Base-by-base conservation (phyloP, 495 filamentous ascomycete genomes). In the Penicillium arizonense region DNA sequence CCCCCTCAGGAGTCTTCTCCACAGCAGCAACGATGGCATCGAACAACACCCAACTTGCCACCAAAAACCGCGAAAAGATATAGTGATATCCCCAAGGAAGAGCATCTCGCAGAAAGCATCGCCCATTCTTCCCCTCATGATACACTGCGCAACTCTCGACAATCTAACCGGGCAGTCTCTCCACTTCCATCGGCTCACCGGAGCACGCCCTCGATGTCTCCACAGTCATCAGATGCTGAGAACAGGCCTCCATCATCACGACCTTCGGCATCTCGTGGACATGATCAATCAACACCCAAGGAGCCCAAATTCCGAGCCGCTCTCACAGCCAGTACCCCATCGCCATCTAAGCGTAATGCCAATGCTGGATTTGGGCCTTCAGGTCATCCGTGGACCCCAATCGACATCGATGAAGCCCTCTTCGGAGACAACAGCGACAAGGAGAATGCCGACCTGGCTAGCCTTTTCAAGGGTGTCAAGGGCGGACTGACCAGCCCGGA, bases 211-310 rank as follows among this genome's bases (percentile, higher is more conserved):
- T 85, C 84, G 1, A 77, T 78, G 41, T 88, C 88, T 9, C 84
- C 85, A 0, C 87, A 90, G 53, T 84, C 87, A 4, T 91, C 88
- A n/a, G 85, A 91, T 69, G 87, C 86, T 1, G 88, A 91, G 62
- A 91, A 91, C 56, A 82, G 79, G 14, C 87, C 87, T 1, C 88
- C 87, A 3, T 85, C 85, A 2, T 81, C 84, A 4, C 81, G 77
- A 47, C 78, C 76, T 3, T 73, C 77, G 42, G 61, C 56, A 63
- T 69, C 63, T 13, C 56, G 73, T 4, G 61, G 62, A 28, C 56
- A 61, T 33, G 51, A 67, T 14, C 47, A 57, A 30, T 76, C 77
- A 4, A 71, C 78, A 7, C 64, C 75, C 3, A 79, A 76, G 47
- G 58, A 70, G 28, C 66, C 64, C n/a, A 50, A 49, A 6, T 56